These are phyloP conservation scores for Psilocybe azurescens DNA, from an alignment of 768 basidiomycete genomes.

Conservation along the genomic window DNA sequence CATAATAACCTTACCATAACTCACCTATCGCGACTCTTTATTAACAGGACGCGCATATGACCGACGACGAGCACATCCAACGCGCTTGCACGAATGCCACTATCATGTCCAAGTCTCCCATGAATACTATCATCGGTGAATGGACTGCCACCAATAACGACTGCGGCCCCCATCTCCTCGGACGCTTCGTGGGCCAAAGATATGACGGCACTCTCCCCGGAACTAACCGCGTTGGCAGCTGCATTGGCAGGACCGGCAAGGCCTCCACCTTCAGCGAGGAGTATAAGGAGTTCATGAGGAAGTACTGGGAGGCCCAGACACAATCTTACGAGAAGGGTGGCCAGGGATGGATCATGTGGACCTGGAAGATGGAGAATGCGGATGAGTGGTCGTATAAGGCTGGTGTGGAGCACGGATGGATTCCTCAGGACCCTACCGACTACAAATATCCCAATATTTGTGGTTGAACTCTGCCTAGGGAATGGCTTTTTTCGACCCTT, in stretches of 20 bases:
- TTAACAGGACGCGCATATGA: slow-evolving; percentile 44
- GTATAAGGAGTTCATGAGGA: slow-evolving; percentile 82
- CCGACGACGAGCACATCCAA: slow-evolving; percentile 47
- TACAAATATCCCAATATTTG: slow-evolving; percentile 48
- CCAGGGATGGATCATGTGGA: slow-evolving; percentile 79
- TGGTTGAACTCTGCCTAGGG: not conserved
- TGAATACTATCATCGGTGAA: slow-evolving; percentile 78
- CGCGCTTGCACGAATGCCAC: slow-evolving; percentile 3
- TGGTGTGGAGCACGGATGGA: slow-evolving; percentile 82
- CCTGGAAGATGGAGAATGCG: slow-evolving; percentile 82
- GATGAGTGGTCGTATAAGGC: slow-evolving; percentile 92
- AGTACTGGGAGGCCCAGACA: slow-evolving; percentile 85
- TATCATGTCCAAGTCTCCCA: slow-evolving; percentile 1
- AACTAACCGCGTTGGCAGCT: slow-evolving; percentile 69
- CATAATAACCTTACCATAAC: not conserved
- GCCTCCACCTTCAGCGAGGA: slow-evolving; percentile 70
- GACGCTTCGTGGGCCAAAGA: slow-evolving; percentile 71
- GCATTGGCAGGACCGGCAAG: slow-evolving; percentile 70
- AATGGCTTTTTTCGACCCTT: not conserved
- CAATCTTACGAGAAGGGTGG: slow-evolving; percentile 66
- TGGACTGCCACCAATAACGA: slow-evolving; percentile 75
- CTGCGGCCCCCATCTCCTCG: slow-evolving; percentile 82
- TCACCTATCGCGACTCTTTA: not conserved
- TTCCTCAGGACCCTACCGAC: slow-evolving; percentile 60
- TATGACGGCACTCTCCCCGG: slow-evolving; percentile 70